Conservation (phyloP, 1,284 basidiomycete species). For the Vanrija pseudolonga region DNA sequence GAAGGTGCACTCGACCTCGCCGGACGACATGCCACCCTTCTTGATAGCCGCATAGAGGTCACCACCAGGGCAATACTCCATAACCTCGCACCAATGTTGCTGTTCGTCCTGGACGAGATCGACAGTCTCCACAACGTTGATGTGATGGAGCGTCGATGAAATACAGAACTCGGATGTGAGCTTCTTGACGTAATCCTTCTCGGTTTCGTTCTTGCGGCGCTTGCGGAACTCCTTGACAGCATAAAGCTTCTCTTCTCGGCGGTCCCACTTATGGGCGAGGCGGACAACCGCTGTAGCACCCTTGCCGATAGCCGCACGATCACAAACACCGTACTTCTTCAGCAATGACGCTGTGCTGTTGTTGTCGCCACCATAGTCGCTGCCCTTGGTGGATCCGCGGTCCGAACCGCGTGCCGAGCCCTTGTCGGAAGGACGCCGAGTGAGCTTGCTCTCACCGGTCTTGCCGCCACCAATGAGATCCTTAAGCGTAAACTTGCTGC, state of each 20-base stretch:
- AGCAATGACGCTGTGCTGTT: slow-evolving; percentile 54
- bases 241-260: slow-evolving; percentile 94
- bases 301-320: slow-evolving; percentile 94
- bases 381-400: slow-evolving; percentile 43
- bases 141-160: slow-evolving; percentile 92
- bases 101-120: slow-evolving; percentile 96
- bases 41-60: slow-evolving; percentile 98
- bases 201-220: slow-evolving; percentile 94
- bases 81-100: slow-evolving; percentile 97
- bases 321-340: slow-evolving; percentile 96
- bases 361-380: slow-evolving; percentile 40
- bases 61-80: slow-evolving; percentile 98
- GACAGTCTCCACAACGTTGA: slow-evolving; percentile 97
- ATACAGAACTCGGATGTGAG: slow-evolving; percentile 99
- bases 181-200: slow-evolving; percentile 99
- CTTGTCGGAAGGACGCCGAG: slow-evolving; percentile 65
- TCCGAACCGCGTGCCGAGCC: slow-evolving; percentile 56
- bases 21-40: slow-evolving; percentile 89
- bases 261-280: slow-evolving; percentile 97
- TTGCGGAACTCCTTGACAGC: slow-evolving; percentile 99
- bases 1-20: slow-evolving; percentile 96
- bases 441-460: slow-evolving; percentile 57
- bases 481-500: slow-evolving; percentile 74
- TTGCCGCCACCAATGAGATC: slow-evolving; percentile 61
- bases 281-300: slow-evolving; percentile 95